Conservation (phyloP, 805 yeast species). For the Zygoascus tannicola region DNA sequence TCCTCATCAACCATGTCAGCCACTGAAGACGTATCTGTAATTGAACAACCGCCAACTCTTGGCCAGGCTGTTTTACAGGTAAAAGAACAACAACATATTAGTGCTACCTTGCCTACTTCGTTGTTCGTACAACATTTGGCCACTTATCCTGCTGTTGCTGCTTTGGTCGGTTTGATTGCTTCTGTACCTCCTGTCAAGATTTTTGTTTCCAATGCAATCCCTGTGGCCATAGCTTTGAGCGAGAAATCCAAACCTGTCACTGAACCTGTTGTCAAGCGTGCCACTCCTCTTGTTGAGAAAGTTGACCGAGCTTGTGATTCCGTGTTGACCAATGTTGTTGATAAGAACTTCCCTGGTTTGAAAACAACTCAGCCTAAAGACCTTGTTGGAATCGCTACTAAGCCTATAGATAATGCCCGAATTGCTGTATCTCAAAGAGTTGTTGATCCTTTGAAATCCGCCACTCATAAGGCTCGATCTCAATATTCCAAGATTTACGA, state of each 20-base stretch:
- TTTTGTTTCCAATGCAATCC: conserved; percentile 53
- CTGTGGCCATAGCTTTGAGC: conserved; percentile 38
- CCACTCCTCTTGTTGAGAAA: conserved; percentile 37
- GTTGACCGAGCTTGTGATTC: conserved; percentile 49
- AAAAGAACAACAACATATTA: background rate
- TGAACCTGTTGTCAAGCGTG: conserved; percentile 29
- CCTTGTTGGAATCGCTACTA: conserved; percentile 32
- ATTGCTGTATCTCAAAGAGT: conserved; percentile 37
- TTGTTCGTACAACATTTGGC: conserved; percentile 42
- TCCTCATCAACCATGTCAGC: background rate
- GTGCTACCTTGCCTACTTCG: conserved; percentile 20
- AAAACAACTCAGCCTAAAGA: conserved; percentile 50
- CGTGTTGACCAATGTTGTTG: conserved; percentile 44
- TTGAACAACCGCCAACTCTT: background rate
- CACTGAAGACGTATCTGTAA: background rate
- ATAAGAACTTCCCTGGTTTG: conserved; percentile 48
- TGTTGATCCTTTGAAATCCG: conserved; percentile 34
- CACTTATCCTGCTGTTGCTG: conserved; percentile 47
- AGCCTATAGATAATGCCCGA: conserved; percentile 30
- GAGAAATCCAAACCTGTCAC: conserved; percentile 24
- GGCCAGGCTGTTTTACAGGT: background rate
- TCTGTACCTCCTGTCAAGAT: conserved; percentile 50
- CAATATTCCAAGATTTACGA: conserved; percentile 46
- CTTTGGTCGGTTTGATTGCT: conserved; percentile 47
- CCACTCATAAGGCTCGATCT: conserved; percentile 37